Conservation (phyloP, 2,329 filamentous ascomycete genomes). For the Trichothecium roseum region DNA sequence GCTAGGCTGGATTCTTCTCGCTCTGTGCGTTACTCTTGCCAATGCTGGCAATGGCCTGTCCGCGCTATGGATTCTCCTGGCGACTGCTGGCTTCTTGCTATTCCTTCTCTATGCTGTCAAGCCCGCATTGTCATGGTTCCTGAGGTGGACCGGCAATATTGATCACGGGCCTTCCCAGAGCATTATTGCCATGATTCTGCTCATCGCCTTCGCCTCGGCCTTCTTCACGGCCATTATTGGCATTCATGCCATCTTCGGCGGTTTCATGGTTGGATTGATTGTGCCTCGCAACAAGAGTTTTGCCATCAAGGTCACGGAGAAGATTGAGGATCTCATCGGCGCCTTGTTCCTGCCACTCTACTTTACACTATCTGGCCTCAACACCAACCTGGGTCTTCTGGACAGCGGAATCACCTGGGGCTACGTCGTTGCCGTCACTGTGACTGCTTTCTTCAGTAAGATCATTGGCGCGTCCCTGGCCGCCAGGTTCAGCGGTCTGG, state of each 20-base stretch:
- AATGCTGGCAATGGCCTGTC: constrained; percentile 77
- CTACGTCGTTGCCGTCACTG: constrained; percentile 76
- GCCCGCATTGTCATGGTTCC: constrained; percentile 63
- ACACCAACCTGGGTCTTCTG: constrained; percentile 76
- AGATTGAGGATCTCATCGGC: constrained; percentile 83
- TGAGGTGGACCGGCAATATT: constrained; percentile 65
- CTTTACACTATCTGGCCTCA: constrained; percentile 84
- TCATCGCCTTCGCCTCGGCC: constrained; percentile 67
- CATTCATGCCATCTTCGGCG: constrained; percentile 89
- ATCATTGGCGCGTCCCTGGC: constrained; percentile 74
- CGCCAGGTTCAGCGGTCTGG: constrained; percentile 62
- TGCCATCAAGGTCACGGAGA: constrained; percentile 83
- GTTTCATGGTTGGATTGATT: constrained; percentile 80
- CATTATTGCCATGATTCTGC: constrained; percentile 71
- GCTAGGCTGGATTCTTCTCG: constrained; percentile 70
- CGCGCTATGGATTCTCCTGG: constrained; percentile 75
- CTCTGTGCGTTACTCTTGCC: constrained; percentile 84
- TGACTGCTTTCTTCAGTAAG: constrained; percentile 75
- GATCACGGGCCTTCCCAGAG: constrained; percentile 82
- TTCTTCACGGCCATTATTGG: constrained; percentile 89
- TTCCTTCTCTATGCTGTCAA: constrained; percentile 65
- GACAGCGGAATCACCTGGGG: constrained; percentile 77
- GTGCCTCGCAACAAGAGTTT: constrained; percentile 86
- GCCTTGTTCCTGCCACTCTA: constrained; percentile 83
- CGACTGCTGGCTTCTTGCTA: constrained; percentile 62